A percentile compares a stretch with the other conserved stretches of the same genome.
Conservation (phyloP, 108 stramenopile genomes). For the Nannochloropsis gaditana region DNA sequence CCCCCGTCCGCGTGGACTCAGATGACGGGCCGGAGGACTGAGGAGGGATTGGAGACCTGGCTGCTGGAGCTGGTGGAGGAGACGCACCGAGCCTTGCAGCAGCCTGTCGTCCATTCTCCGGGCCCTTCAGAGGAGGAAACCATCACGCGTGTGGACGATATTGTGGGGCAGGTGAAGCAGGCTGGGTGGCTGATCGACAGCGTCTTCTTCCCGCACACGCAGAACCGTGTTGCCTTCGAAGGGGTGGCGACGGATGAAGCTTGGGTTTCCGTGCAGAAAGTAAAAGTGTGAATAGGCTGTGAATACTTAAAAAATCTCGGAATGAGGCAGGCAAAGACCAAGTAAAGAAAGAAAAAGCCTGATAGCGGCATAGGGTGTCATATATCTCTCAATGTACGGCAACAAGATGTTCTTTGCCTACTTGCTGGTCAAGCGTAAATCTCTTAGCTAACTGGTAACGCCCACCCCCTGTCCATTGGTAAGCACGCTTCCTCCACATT, state of each 20-base stretch:
- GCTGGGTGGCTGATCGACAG: constrained; percentile 17
- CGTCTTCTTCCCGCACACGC: neutral
- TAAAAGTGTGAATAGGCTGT: no score
- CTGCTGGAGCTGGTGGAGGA: neutral
- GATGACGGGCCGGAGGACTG: neutral
- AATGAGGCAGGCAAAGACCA: no score
- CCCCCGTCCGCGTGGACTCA: neutral
- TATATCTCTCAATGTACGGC: no score
- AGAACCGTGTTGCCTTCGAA: neutral
- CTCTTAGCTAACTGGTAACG: no score
- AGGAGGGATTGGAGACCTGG: neutral
- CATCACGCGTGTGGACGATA: neutral
- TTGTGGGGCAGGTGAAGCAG: constrained; percentile 4
- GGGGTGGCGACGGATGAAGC: neutral
- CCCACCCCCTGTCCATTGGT: neutral
- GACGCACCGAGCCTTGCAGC: neutral
- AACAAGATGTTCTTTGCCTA: no score
- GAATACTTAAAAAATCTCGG: no score
- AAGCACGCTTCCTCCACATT: neutral
- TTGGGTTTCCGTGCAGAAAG: no score
- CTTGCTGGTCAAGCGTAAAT: no score
- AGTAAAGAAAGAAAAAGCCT: no score
- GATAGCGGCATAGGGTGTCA: no score
- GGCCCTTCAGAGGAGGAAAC: neutral
- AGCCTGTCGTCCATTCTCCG: neutral